Conservation (phyloP, 140 eudicot genomes). For the Erigeron philadelphicus region DNA sequence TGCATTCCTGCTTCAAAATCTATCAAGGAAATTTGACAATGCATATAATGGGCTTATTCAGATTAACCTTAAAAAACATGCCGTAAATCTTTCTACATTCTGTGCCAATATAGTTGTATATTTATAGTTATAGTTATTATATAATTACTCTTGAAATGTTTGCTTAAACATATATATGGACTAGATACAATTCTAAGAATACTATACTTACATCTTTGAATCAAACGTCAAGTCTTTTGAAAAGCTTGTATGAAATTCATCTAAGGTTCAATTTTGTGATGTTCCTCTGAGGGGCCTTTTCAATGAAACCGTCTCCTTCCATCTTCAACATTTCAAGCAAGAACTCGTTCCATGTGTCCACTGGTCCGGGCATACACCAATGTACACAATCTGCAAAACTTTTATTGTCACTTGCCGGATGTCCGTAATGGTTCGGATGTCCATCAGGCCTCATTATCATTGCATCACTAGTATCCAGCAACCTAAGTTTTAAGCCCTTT, state of each 20-base stretch:
- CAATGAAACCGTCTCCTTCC: conserved; percentile 38
- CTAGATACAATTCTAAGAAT: conserved; percentile 29
- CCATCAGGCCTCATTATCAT: conserved; percentile 62
- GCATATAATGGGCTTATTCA: neutral
- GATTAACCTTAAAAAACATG: conserved; percentile 12
- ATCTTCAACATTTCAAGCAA: conserved; percentile 48
- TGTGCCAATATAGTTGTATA: conserved; percentile 23
- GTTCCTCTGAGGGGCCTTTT: conserved; percentile 28
- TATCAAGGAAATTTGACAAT: no score
- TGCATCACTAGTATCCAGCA: conserved; percentile 45
- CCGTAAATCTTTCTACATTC: conserved; percentile 16
- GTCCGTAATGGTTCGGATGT: conserved; percentile 58
- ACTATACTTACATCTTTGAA: conserved; percentile 30
- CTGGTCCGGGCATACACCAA: conserved; percentile 77
- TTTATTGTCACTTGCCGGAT: conserved; percentile 44
- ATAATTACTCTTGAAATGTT: conserved; percentile 21
- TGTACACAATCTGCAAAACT: conserved; percentile 57
- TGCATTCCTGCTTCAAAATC: no score
- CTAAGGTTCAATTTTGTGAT: conserved; percentile 23
- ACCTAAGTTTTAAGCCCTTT: conserved; percentile 38
- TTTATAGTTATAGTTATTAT: conserved; percentile 12
- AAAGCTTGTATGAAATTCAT: conserved; percentile 17
- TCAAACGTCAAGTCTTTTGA: neutral
- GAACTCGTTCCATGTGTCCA: conserved; percentile 67
- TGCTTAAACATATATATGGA: conserved; percentile 23